phyloP scores from a whole-genome alignment of 768 basidiomycete species.

The Fibroporia radiculosa region DNA sequence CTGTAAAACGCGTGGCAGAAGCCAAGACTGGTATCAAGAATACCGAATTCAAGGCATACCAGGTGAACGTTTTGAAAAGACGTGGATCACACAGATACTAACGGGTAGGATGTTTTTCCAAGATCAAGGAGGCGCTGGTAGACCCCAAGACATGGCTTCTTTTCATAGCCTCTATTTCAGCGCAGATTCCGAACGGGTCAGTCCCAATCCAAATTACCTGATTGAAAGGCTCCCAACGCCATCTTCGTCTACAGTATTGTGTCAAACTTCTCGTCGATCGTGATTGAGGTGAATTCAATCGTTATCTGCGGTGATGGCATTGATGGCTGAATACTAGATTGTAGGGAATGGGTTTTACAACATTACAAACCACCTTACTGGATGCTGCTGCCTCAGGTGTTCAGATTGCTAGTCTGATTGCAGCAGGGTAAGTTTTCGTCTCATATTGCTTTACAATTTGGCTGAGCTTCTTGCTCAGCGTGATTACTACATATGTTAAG shows the following conservation, averaged over 20 bases:
- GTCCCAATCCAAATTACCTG: background rate
- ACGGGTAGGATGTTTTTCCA: background rate
- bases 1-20: constrained; percentile 29
- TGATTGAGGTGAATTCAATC: constrained; percentile 15
- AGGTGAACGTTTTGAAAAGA: constrained; percentile 17
- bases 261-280: constrained; percentile 17
- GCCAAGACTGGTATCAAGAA: constrained; percentile 27
- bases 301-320: background rate
- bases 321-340: background rate
- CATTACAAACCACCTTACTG: constrained; percentile 12
- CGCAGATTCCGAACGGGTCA: constrained; percentile 27
- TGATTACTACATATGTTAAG: constrained; percentile 12
- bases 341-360: constrained; percentile 14
- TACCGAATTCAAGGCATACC: constrained; percentile 28
- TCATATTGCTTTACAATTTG: background rate
- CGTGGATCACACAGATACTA: background rate
- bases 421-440: constrained; percentile 7
- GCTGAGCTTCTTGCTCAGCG: background rate
- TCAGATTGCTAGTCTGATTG: constrained; percentile 10
- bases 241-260: constrained; percentile 7
- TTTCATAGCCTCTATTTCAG: constrained; percentile 25
- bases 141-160: constrained; percentile 30
- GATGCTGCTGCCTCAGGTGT: constrained; percentile 10
- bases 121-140: constrained; percentile 11
- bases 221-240: background rate